Percentiles rank a stretch among this genome's conserved stretches.
These are phyloP conservation scores for Diutina ranongensis DNA, from an alignment of 1,139 yeast species.

Conservation along the genomic window DNA sequence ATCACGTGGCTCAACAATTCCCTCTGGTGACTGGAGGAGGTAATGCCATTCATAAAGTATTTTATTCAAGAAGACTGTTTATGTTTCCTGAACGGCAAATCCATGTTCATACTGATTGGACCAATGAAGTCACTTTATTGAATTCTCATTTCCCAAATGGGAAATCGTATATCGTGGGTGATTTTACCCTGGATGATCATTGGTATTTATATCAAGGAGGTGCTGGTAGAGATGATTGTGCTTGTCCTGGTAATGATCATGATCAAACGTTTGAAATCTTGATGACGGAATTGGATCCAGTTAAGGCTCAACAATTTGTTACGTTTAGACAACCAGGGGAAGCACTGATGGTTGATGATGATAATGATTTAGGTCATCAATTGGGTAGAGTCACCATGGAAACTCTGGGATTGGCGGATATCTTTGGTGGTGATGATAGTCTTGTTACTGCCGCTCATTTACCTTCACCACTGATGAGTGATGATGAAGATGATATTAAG, in stretches of 20 bases:
- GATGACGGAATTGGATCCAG: slow-evolving; percentile 74
- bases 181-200: slow-evolving; percentile 61
- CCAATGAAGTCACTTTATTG: slow-evolving; percentile 61
- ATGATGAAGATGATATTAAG: slow-evolving; percentile 9
- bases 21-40: slow-evolving; percentile 4
- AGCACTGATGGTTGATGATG: slow-evolving; percentile 21
- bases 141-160: slow-evolving; percentile 53
- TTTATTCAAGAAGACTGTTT: slow-evolving; percentile 84
- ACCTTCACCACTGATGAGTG: slow-evolving; percentile 29
- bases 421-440: slow-evolving; percentile 24
- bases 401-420: slow-evolving; percentile 44
- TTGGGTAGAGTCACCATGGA: slow-evolving; percentile 60
- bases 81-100: slow-evolving; percentile 86
- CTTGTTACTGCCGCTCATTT: slow-evolving; percentile 13
- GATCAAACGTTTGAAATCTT: slow-evolving; percentile 84
- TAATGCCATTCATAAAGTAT: slow-evolving; percentile 46
- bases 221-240: slow-evolving; percentile 7
- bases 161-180: slow-evolving; percentile 71
- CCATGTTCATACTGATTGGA: slow-evolving; percentile 79
- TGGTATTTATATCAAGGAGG: slow-evolving; percentile 83
- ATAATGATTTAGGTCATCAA: slow-evolving; percentile 68
- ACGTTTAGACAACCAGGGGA: slow-evolving; percentile 46
- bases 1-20: slow-evolving; percentile 17
- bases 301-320: slow-evolving; percentile 48
- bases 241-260: slow-evolving; percentile 11